A percentile compares a stretch with the other conserved stretches of the same genome.
Conservation (phyloP, 495 filamentous ascomycete genomes). For the Penicillium mononematosum region DNA sequence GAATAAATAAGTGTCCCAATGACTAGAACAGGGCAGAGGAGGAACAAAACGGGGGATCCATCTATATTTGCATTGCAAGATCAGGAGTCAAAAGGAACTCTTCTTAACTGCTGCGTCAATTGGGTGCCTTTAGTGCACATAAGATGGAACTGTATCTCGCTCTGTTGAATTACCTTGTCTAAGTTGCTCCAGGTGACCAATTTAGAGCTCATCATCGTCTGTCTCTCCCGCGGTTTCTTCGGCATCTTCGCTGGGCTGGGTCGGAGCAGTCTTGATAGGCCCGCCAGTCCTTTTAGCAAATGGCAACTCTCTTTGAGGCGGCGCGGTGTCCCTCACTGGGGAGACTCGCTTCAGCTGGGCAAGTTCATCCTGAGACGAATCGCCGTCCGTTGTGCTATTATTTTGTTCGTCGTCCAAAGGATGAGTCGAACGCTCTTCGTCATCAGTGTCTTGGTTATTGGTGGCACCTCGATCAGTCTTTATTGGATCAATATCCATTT, state of each 20-base stretch:
- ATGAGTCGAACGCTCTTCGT: slow-evolving; percentile 39
- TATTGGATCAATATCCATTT: slow-evolving; percentile 56
- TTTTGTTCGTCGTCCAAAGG: slow-evolving; percentile 38
- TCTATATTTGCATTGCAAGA: neutral
- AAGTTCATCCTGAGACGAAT: slow-evolving; percentile 10
- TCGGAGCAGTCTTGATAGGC: slow-evolving; percentile 5
- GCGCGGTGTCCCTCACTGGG: slow-evolving; percentile 22
- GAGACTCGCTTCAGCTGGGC: slow-evolving; percentile 6
- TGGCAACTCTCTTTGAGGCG: slow-evolving; percentile 41
- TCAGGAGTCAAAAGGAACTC: neutral
- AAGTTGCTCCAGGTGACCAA: neutral
- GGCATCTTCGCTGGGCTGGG: slow-evolving; percentile 10
- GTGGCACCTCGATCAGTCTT: slow-evolving; percentile 20
- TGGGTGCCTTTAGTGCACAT: neutral
- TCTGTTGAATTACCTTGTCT: neutral
- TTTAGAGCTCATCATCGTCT: slow-evolving; percentile 55
- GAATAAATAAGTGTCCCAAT: neutral
- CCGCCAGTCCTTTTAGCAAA: slow-evolving; percentile 27
- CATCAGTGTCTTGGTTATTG: slow-evolving; percentile 39
- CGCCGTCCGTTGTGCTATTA: slow-evolving; percentile 44
- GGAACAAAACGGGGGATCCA: neutral
- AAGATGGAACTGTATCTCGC: neutral
- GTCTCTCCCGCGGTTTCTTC: slow-evolving; percentile 47
- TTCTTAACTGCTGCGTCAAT: neutral
- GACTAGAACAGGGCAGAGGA: neutral